Evolutionary conservation across 129 eudicot species (phyloP).

Genomic region (Flaveria bidentis): DNA sequence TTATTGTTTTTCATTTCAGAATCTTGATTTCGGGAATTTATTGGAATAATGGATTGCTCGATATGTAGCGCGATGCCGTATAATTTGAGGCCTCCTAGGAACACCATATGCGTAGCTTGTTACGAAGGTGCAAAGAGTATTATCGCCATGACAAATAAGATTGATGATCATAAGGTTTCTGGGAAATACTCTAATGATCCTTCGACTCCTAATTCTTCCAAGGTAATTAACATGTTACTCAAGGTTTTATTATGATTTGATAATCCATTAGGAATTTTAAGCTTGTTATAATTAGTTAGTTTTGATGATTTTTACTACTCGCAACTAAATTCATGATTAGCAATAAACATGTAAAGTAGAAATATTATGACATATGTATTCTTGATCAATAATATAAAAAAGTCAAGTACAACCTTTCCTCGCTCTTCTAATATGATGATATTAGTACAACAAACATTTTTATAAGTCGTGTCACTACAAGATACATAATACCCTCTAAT

Average conservation of each 20-base stretch:
- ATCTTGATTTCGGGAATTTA: background rate
- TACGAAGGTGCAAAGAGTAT: slow-evolving; percentile 91
- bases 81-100: slow-evolving; percentile 89
- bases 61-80: slow-evolving; percentile 89
- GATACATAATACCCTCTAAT: too few relatives aligned
- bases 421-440: background rate
- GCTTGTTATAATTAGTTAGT: background rate
- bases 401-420: background rate
- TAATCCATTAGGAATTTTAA: too few relatives aligned
- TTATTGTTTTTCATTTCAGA: background rate
- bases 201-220: slow-evolving; percentile 52
- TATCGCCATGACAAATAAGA: slow-evolving; percentile 65
- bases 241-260: background rate
- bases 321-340: slow-evolving; percentile 14
- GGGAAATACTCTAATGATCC: slow-evolving; percentile 35
- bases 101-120: slow-evolving; percentile 89
- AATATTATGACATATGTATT: background rate
- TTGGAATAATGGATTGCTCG: slow-evolving; percentile 68
- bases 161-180: slow-evolving; percentile 46
- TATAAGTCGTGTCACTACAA: background rate
- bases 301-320: background rate
- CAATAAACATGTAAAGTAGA: slow-evolving; percentile 14
- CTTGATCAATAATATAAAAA: background rate
- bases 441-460: background rate
- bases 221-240: slow-evolving; percentile 43